Evolutionary conservation across 805 yeast genomes (phyloP).

Genomic region (Kuraishia borneana): DNA sequence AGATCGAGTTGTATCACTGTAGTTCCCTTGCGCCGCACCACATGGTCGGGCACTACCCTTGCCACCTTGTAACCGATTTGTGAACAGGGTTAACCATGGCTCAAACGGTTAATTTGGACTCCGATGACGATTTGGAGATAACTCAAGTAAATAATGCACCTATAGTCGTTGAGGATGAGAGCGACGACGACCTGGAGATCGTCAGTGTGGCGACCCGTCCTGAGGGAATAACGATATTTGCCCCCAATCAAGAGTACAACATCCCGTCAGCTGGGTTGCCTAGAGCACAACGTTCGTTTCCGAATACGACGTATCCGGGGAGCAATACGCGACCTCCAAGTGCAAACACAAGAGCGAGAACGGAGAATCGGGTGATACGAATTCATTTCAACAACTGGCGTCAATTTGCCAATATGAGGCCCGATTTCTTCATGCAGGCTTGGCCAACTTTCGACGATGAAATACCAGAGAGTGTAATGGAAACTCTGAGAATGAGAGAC

Average conservation of each 20-base stretch:
- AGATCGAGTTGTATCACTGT: no score
- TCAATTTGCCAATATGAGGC: no score
- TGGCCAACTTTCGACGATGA: no score
- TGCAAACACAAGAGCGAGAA: no score
- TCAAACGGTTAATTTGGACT: no score
- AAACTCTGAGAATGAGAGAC: slow-evolving; percentile 14
- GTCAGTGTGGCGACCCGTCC: neutral
- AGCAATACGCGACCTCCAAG: neutral
- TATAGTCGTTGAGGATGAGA: neutral
- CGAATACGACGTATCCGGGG: neutral
- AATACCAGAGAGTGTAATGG: slow-evolving; percentile 17
- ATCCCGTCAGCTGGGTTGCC: neutral
- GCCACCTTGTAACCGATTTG: no score
- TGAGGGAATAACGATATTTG: neutral
- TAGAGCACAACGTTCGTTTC: neutral
- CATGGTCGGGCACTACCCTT: no score
- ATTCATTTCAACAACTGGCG: no score
- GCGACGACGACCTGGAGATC: slow-evolving; percentile 2
- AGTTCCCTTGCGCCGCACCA: no score
- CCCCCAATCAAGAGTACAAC: neutral
- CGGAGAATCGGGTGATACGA: no score
- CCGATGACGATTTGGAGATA: neutral
- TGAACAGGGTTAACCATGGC: no score
- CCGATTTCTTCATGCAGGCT: no score
- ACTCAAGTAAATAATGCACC: neutral